Conservation (phyloP, 202 grass and related monocot species). For the Saccharum hybrid region DNA sequence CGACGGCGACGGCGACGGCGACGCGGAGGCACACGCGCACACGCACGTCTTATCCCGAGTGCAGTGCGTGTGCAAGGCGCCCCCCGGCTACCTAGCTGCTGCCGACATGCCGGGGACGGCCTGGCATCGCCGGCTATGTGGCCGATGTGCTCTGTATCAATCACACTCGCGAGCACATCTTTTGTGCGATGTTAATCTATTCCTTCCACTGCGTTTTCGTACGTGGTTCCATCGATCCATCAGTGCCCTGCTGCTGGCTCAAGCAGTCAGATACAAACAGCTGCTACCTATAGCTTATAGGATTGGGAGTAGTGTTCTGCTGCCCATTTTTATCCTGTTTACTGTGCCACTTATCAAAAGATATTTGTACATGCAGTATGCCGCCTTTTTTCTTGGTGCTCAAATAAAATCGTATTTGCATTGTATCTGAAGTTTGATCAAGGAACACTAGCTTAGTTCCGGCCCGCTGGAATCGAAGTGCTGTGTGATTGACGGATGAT, state of each 20-base stretch:
- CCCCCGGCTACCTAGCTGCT: constrained; percentile 5
- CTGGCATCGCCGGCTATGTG: constrained; percentile 33
- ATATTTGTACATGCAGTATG: not conserved
- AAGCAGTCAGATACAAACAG: too few relatives aligned
- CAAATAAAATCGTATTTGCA: constrained; percentile 1
- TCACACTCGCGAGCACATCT: constrained; percentile 2
- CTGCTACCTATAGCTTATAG: not conserved
- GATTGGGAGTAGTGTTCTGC: constrained; percentile 25
- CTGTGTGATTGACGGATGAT: constrained; percentile 32
- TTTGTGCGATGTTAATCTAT: constrained; percentile 39
- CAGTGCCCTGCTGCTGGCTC: not conserved
- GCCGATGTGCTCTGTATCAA: constrained; percentile 39
- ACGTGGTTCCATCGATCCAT: constrained; percentile 30
- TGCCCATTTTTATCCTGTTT: constrained; percentile 40
- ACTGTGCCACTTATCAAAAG: not conserved
- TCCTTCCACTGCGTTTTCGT: constrained; percentile 4
- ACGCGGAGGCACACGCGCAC: not conserved
- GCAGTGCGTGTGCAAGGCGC: not conserved
- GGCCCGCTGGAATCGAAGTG: not conserved
- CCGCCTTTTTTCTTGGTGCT: not conserved
- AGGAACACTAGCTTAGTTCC: constrained; percentile 14
- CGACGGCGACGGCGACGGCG: constrained; percentile 11
- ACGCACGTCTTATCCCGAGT: constrained; percentile 42
- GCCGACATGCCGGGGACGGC: constrained; percentile 32
- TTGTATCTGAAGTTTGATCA: not conserved